Base-by-base conservation (phyloP, 1,139 yeast species). In the Hyphopichia burtonii region DNA sequence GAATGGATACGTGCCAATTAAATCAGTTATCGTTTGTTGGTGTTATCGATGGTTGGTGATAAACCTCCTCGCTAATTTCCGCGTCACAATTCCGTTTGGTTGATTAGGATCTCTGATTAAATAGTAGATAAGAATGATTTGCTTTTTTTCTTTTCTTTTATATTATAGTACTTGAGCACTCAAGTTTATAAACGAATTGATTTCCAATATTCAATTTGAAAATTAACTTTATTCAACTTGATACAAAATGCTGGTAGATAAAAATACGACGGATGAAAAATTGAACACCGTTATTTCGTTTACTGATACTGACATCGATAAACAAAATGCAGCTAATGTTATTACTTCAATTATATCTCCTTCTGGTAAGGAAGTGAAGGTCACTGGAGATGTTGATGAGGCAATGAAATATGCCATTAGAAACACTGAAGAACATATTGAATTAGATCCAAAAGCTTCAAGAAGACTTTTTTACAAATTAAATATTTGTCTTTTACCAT, bases 401-500 rank as follows among this genome's bases (percentile, higher is more conserved):
- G 71, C 71, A 23, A 58, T 66, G 66, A 51, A 52, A 37, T 49
- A 51, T 38, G 69, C 63, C 4, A 43, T 58, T 31, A 49, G 48
- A 5, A 46, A 52, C 25, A 36, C 30, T 12, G 52, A 49, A 28
- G 57, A 48, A 1, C 43, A 47, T n/a, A 36, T 52, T 17, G 54
- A 50, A 23, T 39, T 58, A 3, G 55, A 56, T 31, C 53, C 49
- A 14, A 53, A 44, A 37, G 44, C 48, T 10, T 54, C 55, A 35
- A 47, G 41, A 25, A 50, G 45, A 27, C 36, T 61, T 28, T 58
- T 53, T 14, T 28, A 78, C 42, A 83, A 82, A 52, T 77, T 80
- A 32, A 87, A 83, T 55, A 36, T 72, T 14, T 73, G 59, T 48
- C 55, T 83, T 47, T 61, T 80, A 49, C 84, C 88, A 0, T 45